These are phyloP conservation scores for Vachellia pachyceras DNA, from an alignment of 306 rosid species.

Conservation along the genomic window DNA sequence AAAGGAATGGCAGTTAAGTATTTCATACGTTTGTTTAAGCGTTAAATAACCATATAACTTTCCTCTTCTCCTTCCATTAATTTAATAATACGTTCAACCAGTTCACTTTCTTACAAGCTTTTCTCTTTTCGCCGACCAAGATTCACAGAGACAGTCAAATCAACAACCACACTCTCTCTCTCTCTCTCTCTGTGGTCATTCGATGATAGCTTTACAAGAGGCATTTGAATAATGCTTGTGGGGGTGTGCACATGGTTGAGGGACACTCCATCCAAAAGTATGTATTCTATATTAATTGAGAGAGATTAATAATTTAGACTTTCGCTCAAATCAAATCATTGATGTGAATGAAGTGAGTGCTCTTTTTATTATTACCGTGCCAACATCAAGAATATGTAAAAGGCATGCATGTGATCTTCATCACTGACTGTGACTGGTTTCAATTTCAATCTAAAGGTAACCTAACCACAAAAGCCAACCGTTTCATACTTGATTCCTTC, in stretches of 20 bases:
- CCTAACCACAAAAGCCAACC: neutral
- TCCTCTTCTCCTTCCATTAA: neutral
- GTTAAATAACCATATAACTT: no score
- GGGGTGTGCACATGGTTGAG: constrained; percentile 36
- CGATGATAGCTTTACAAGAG: neutral
- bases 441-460: neutral
- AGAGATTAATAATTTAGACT: constrained; percentile 17
- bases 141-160: neutral
- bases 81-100: neutral
- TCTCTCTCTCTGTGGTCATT: no score
- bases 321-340: no score
- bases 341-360: constrained; percentile 23
- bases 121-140: neutral
- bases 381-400: neutral
- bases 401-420: constrained; percentile 39
- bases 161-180: constrained; percentile 26
- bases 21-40: neutral
- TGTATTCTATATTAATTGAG: constrained; percentile 17
- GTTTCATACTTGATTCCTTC: neutral
- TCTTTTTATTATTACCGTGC: constrained; percentile 12
- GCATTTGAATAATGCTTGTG: neutral
- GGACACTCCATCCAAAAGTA: constrained; percentile 28
- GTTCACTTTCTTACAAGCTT: neutral
- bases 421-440: neutral
- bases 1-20: neutral